Percentiles rank a stretch among this genome's conserved stretches.
These are phyloP conservation scores for Sugiyamaella boreocaroliniensis DNA, from an alignment of 805 yeast species.

Conservation along the genomic window DNA sequence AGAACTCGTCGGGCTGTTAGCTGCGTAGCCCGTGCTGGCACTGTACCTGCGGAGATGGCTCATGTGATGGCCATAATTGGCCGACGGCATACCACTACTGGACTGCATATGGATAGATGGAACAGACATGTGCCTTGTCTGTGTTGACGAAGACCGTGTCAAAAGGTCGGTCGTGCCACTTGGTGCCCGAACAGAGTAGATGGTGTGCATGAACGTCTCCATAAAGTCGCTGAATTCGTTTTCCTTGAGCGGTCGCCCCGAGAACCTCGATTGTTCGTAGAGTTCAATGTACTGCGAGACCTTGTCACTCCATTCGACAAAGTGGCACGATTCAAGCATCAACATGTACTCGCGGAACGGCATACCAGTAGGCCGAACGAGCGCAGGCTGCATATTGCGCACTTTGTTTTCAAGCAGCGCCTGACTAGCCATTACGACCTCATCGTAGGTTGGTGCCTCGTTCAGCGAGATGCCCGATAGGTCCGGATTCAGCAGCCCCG, in stretches of 20 bases:
- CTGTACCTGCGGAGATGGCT: background rate
- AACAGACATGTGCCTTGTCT: background rate
- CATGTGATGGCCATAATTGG: background rate
- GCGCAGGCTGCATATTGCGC: conserved; percentile 34
- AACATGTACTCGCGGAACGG: conserved; percentile 42
- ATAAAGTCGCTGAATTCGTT: conserved; percentile 56
- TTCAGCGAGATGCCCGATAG: conserved; percentile 15
- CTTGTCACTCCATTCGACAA: conserved; percentile 19
- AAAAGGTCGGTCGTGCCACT: background rate
- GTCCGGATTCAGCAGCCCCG: conserved; percentile 46
- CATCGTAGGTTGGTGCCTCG: conserved; percentile 24
- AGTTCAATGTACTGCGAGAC: conserved; percentile 37
- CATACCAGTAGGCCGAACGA: conserved; percentile 30
- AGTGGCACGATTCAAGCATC: conserved; percentile 31
- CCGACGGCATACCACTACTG: background rate
- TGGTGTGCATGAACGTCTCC: conserved; percentile 26
- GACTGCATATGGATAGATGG: background rate
- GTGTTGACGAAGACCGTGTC: background rate
- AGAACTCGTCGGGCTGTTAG: background rate
- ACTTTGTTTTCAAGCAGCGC: conserved; percentile 30
- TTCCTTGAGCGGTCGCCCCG: conserved; percentile 54
- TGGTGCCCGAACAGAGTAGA: conserved; percentile 14
- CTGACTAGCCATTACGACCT: conserved; percentile 21
- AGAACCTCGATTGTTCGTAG: conserved; percentile 65
- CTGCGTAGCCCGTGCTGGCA: background rate